Evolutionary conservation across 768 basidiomycete species (phyloP).

Genomic region (Kwoniella dendrophila): DNA sequence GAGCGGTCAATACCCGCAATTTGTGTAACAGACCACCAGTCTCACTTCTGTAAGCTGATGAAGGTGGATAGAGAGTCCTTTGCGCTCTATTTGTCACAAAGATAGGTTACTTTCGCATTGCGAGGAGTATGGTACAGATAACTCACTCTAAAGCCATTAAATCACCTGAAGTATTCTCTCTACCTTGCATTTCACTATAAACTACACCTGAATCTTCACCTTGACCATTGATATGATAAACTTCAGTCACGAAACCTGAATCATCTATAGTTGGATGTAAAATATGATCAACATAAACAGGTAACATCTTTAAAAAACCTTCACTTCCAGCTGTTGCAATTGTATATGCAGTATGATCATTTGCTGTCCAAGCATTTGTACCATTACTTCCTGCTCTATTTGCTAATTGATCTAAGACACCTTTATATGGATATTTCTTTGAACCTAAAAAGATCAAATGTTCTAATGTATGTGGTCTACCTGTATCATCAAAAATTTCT

Average conservation of each 20-base stretch:
- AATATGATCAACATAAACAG: slow-evolving; percentile 91
- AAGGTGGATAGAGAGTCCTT: slow-evolving; percentile 73
- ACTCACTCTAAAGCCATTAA: slow-evolving; percentile 80
- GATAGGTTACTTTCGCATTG: background rate
- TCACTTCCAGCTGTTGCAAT: slow-evolving; percentile 92
- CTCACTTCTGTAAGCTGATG: slow-evolving; percentile 91
- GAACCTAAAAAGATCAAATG: slow-evolving; percentile 96
- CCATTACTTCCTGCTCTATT: slow-evolving; percentile 69
- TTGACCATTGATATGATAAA: slow-evolving; percentile 90
- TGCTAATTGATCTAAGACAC: slow-evolving; percentile 89
- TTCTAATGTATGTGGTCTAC: slow-evolving; percentile 94
- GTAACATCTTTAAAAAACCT: slow-evolving; percentile 63
- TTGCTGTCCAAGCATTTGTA: slow-evolving; percentile 94
- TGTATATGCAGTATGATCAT: slow-evolving; percentile 77
- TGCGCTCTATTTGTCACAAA: slow-evolving; percentile 64
- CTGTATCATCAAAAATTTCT: slow-evolving; percentile 92
- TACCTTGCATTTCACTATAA: slow-evolving; percentile 62
- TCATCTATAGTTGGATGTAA: slow-evolving; percentile 92
- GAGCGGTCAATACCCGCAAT: slow-evolving; percentile 76
- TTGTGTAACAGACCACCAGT: slow-evolving; percentile 96
- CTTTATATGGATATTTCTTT: slow-evolving; percentile 92
- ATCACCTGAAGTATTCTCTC: slow-evolving; percentile 89
- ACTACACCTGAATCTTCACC: slow-evolving; percentile 95
- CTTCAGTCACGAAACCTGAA: slow-evolving; percentile 73
- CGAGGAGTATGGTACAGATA: background rate